phyloP scores from a whole-genome alignment of 805 yeast species.

The Danielia reshetovae region DNA sequence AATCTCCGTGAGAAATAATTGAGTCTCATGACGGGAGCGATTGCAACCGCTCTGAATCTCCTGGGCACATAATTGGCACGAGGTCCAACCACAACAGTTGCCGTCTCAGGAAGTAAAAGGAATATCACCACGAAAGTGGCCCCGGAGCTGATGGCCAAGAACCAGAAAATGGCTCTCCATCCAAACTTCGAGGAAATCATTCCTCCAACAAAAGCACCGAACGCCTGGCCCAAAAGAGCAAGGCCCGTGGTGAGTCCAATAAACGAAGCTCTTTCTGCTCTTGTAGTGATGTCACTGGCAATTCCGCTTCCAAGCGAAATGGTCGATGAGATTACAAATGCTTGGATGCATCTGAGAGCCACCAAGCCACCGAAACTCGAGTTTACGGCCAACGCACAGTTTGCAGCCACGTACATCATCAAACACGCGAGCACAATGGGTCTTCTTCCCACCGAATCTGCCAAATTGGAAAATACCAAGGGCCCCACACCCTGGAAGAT shows the following conservation, averaged over 20 bases:
- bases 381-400: constrained; percentile 1
- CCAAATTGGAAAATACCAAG: constrained; percentile 1
- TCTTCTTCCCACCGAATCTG: constrained; percentile 3
- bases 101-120: constrained; percentile 5
- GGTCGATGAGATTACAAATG: constrained; percentile 3
- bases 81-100: constrained; percentile 1
- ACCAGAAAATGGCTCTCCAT: constrained; percentile 7
- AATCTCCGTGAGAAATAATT: neutral
- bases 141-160: constrained; percentile 3
- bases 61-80: neutral
- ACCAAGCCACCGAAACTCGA: constrained; percentile 1
- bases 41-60: neutral
- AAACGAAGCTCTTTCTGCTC: constrained; percentile 5
- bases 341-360: constrained; percentile 4
- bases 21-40: constrained; percentile 5
- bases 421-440: constrained; percentile 1
- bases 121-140: constrained; percentile 1
- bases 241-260: constrained; percentile 3
- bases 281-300: constrained; percentile 5
- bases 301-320: constrained; percentile 3
- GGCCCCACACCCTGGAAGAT: constrained; percentile 4
- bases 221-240: constrained; percentile 5
- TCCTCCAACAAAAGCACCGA: constrained; percentile 4
- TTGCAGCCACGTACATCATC: constrained; percentile 1
- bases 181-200: constrained; percentile 3